These are phyloP conservation scores for Betula pendula DNA, from an alignment of 306 rosid genomes.

Conservation along the genomic window DNA sequence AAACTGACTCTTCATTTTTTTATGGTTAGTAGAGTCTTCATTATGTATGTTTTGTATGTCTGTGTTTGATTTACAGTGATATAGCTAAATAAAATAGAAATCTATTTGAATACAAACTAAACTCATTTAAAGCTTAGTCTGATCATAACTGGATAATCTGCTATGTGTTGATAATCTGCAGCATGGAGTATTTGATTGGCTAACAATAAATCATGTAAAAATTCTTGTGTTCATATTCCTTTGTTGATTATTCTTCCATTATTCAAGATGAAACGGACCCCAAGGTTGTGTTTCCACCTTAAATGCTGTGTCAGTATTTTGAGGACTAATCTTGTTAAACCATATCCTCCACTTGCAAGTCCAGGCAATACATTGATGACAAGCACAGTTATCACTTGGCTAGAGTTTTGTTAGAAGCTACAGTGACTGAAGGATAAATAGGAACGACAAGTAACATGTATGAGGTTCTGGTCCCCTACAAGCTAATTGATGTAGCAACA, in stretches of 20 bases:
- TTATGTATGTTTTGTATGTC: neutral
- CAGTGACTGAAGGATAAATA: conserved; percentile 35
- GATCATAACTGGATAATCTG: no score
- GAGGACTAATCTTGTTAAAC: conserved; percentile 4
- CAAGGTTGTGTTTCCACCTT: neutral
- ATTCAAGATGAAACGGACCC: neutral
- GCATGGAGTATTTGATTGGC: no score
- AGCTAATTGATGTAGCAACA: conserved; percentile 19
- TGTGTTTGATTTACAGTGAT: neutral
- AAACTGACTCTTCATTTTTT: neutral
- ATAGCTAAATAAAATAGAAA: no score
- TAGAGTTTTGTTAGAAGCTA: conserved; percentile 30
- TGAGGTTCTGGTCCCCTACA: conserved; percentile 43
- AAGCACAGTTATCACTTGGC: conserved; percentile 16
- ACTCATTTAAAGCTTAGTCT: no score
- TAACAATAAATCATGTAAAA: neutral
- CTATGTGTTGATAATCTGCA: no score
- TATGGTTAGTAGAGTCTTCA: neutral
- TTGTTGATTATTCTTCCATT: neutral
- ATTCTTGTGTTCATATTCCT: neutral
- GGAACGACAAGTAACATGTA: conserved; percentile 43
- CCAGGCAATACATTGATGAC: conserved; percentile 12
- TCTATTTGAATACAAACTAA: no score
- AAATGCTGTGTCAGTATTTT: neutral
- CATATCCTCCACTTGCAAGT: conserved; percentile 19